Evolutionary conservation across 768 basidiomycete genomes (phyloP).

Genomic region (Suillus luteus): DNA sequence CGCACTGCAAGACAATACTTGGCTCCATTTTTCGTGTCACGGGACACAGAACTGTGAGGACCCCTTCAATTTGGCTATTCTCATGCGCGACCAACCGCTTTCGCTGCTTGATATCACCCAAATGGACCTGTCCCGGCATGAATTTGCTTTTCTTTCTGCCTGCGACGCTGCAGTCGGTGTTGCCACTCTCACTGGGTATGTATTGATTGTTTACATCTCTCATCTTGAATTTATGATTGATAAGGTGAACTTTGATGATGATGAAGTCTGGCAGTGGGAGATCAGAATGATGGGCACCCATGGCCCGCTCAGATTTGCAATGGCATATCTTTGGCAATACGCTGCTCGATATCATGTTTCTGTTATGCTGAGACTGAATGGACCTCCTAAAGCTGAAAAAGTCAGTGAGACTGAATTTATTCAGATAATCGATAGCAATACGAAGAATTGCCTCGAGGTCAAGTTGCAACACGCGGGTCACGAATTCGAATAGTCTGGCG

Average conservation of each 20-base stretch:
- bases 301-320: neutral
- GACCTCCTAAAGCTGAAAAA: conserved; percentile 1
- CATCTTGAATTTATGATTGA: no score
- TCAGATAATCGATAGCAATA: conserved; percentile 5
- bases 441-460: conserved; percentile 1
- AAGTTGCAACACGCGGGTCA: conserved; percentile 4
- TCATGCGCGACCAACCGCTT: no score
- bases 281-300: neutral
- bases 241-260: conserved; percentile 48
- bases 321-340: conserved; percentile 2
- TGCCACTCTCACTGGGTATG: no score
- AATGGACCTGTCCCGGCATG: no score
- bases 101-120: no score
- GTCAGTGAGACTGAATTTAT: conserved; percentile 5
- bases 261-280: conserved; percentile 3
- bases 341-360: conserved; percentile 6
- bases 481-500: conserved; percentile 3
- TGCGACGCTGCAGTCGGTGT: no score
- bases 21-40: no score
- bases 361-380: conserved; percentile 1
- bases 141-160: no score
- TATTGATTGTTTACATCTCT: no score
- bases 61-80: no score
- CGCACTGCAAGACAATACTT: no score
- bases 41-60: no score